These are phyloP conservation scores for Hydrangea macrophylla DNA, from an alignment of 148 eudicot species.

Conservation along the genomic window DNA sequence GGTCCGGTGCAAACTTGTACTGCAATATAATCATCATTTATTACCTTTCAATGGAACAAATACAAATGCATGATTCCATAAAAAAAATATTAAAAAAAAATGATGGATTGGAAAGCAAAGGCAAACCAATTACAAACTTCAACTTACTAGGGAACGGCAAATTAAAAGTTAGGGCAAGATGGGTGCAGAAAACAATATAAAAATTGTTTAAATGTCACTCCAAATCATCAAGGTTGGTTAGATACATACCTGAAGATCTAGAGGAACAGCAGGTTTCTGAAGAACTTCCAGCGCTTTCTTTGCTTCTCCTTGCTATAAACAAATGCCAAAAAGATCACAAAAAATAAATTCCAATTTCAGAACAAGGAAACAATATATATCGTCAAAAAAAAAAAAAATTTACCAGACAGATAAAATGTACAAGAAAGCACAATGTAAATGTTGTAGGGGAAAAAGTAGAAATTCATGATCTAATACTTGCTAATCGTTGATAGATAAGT, in stretches of 20 bases:
- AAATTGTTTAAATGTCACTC: conserved; percentile 7
- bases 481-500: no score
- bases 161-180: no score
- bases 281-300: conserved; percentile 92
- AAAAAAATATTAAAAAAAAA: not conserved
- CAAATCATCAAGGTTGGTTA: conserved; percentile 9
- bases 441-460: no score
- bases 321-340: conserved; percentile 10
- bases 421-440: no score
- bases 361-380: no score
- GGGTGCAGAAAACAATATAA: not conserved
- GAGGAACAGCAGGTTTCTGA: conserved; percentile 74
- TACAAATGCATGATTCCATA: not conserved
- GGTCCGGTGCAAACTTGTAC: conserved; percentile 99
- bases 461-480: no score
- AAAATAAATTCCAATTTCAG: not conserved
- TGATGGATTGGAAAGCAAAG: not conserved
- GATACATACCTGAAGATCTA: conserved; percentile 81
- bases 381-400: no score
- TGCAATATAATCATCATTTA: conserved; percentile 31
- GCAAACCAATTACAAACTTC: no score
- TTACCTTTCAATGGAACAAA: not conserved
- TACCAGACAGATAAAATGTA: no score
- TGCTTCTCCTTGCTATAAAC: conserved; percentile 93
- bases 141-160: no score